Evolutionary conservation across 768 basidiomycete species (phyloP).

Genomic region (Calocybe gangraenosa): DNA sequence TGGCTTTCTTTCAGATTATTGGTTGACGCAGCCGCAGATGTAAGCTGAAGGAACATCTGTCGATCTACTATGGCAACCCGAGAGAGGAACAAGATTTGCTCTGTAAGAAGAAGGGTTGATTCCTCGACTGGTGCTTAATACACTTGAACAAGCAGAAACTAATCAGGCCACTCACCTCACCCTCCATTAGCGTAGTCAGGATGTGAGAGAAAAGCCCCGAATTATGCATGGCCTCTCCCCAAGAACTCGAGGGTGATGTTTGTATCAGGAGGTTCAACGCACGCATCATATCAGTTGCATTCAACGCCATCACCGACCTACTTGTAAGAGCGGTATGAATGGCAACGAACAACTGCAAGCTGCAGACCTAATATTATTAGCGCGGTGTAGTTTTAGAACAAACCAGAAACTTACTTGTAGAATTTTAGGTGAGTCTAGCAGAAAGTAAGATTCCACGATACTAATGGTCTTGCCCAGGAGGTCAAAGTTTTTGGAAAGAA

Average conservation of each 20-base stretch:
- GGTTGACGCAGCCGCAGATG: constrained; percentile 54
- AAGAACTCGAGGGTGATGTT: constrained; percentile 54
- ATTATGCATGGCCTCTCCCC: constrained; percentile 70
- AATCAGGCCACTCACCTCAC: constrained; percentile 48
- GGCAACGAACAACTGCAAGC: constrained; percentile 54
- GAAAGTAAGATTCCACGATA: constrained; percentile 73
- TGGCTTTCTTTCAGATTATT: constrained; percentile 45
- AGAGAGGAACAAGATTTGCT: constrained; percentile 70
- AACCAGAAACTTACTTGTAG: constrained; percentile 49
- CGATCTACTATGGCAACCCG: constrained; percentile 67
- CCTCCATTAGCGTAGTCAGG: constrained; percentile 56
- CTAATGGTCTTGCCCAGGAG: constrained; percentile 62
- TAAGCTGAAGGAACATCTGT: constrained; percentile 65
- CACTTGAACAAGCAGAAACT: constrained; percentile 1
- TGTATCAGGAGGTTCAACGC: constrained; percentile 60
- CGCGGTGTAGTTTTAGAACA: background rate
- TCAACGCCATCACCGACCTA: constrained; percentile 39
- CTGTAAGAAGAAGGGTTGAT: constrained; percentile 48
- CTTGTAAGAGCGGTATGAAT: constrained; percentile 48
- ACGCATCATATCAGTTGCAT: constrained; percentile 61
- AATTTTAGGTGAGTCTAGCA: constrained; percentile 62
- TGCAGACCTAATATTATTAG: constrained; percentile 39
- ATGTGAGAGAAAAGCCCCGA: constrained; percentile 70
- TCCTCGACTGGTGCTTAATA: constrained; percentile 25
- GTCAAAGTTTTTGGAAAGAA: constrained; percentile 69